Evolutionary conservation across 768 basidiomycete species (phyloP).

Genomic region (Suillus americanus): DNA sequence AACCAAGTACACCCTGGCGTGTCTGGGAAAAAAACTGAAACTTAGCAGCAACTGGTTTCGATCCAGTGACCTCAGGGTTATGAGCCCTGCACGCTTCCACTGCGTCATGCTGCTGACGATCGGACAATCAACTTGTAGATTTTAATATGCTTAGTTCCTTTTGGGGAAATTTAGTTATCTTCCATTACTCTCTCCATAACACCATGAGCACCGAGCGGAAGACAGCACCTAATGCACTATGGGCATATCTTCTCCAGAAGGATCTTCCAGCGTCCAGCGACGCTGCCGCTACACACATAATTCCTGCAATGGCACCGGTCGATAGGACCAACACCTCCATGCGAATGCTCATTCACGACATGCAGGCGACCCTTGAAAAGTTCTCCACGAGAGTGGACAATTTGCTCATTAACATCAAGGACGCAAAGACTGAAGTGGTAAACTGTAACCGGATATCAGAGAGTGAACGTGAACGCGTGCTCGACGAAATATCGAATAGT

Average conservation of each 20-base stretch:
- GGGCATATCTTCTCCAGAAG: slow-evolving; percentile 57
- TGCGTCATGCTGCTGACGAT: slow-evolving; percentile 28
- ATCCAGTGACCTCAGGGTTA: slow-evolving; percentile 33
- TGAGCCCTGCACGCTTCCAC: slow-evolving; percentile 30
- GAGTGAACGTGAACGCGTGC: slow-evolving; percentile 54
- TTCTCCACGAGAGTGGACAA: slow-evolving; percentile 58
- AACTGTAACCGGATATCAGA: slow-evolving; percentile 58
- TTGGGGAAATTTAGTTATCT: neutral
- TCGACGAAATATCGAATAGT: slow-evolving; percentile 54
- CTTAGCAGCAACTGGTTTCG: slow-evolving; percentile 32
- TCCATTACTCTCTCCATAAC: neutral
- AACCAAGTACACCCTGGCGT: too few relatives aligned
- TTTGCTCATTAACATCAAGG: slow-evolving; percentile 50
- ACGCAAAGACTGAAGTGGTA: slow-evolving; percentile 52
- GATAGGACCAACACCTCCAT: slow-evolving; percentile 72
- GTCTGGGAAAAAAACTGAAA: neutral
- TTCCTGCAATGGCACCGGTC: slow-evolving; percentile 44
- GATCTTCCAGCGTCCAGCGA: slow-evolving; percentile 29
- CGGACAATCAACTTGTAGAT: accelerated
- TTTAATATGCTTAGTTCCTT: neutral
- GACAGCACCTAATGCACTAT: slow-evolving; percentile 33
- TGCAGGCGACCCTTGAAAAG: slow-evolving; percentile 66
- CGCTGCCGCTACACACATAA: slow-evolving; percentile 19
- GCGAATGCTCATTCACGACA: slow-evolving; percentile 72
- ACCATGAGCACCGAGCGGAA: slow-evolving; percentile 2